Evolutionary conservation across 441 rosid species (phyloP).

Genomic region (Erodium chrysanthum): DNA sequence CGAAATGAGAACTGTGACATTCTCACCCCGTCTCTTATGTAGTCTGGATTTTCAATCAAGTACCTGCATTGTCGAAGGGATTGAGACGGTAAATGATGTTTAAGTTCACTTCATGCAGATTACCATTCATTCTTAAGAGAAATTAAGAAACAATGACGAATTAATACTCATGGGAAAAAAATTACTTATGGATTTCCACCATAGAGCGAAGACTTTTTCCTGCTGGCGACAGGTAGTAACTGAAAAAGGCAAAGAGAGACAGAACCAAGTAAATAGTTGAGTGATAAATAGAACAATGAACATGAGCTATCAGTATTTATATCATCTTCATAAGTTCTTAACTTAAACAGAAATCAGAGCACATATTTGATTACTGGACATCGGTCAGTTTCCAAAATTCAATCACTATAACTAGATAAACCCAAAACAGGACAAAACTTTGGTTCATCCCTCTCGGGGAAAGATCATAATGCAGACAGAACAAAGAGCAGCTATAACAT

Average conservation of each 20-base stretch:
- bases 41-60: conserved; percentile 59
- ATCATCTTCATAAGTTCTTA: background rate
- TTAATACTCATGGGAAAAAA: conserved; percentile 6
- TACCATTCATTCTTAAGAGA: background rate
- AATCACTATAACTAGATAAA: no score
- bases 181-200: conserved; percentile 76
- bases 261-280: background rate
- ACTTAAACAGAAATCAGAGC: background rate
- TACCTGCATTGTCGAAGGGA: conserved; percentile 33
- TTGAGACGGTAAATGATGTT: background rate
- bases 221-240: conserved; percentile 72
- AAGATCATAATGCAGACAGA: background rate
- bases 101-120: background rate
- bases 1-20: conserved; percentile 73
- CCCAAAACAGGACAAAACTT: no score
- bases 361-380: no score
- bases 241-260: conserved; percentile 25
- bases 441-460: background rate
- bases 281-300: background rate
- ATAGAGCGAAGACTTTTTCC: conserved; percentile 85
- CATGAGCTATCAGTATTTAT: background rate
- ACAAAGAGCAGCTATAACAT: background rate
- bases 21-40: conserved; percentile 32
- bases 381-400: no score
- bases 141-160: conserved; percentile 1